These are phyloP conservation scores for Deuterostichococcus epilithicus DNA, from an alignment of 139 green algal species.

Conservation along the genomic window DNA sequence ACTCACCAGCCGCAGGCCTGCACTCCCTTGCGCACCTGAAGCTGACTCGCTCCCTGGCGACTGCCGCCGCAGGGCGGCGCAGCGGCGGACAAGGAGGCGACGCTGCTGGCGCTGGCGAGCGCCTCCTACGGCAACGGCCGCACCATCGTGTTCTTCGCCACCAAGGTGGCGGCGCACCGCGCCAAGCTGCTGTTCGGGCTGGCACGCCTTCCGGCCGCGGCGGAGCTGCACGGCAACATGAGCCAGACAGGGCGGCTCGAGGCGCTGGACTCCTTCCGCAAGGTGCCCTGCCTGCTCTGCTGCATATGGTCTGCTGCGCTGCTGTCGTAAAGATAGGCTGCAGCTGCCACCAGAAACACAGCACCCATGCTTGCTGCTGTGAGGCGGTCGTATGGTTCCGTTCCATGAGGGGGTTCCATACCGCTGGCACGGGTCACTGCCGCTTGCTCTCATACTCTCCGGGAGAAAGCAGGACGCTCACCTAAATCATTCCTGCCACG, in stretches of 20 bases:
- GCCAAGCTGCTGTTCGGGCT: constrained; percentile 95
- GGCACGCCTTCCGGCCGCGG: constrained; percentile 62
- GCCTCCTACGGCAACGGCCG: constrained; percentile 61
- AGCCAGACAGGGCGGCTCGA: constrained; percentile 85
- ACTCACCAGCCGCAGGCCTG: too few relatives aligned
- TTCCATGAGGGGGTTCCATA: too few relatives aligned
- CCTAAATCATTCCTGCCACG: not conserved
- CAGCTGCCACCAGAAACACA: too few relatives aligned
- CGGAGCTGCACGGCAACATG: constrained; percentile 96
- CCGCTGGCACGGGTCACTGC: too few relatives aligned
- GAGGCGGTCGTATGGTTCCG: not conserved
- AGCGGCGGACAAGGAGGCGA: constrained; percentile 76
- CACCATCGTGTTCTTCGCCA: constrained; percentile 89
- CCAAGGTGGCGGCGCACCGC: constrained; percentile 86
- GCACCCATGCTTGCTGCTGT: too few relatives aligned
- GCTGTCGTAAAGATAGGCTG: too few relatives aligned
- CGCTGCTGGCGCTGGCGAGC: constrained; percentile 78
- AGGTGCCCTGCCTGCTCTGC: constrained; percentile 11
- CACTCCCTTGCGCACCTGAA: not conserved
- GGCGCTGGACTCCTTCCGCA: constrained; percentile 77
- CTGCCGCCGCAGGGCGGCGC: constrained; percentile 16
- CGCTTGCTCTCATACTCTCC: too few relatives aligned
- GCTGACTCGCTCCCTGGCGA: not conserved
- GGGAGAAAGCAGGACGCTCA: not conserved
- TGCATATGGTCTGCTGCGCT: not conserved